Evolutionary conservation across 495 filamentous ascomycete genomes (phyloP).

Genomic region (Daldinia caldariorum): DNA sequence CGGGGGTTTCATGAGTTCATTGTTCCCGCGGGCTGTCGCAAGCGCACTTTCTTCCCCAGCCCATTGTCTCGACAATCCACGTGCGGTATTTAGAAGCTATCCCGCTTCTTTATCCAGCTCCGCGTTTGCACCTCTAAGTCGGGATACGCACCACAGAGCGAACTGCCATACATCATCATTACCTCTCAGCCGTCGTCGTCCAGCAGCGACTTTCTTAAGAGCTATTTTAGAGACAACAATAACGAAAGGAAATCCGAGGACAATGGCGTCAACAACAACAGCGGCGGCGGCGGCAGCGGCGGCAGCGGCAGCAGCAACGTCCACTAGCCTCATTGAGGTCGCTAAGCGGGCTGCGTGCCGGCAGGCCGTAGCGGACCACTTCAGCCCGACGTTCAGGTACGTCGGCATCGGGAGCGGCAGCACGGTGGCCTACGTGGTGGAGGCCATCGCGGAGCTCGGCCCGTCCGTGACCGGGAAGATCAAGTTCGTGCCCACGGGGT

Average conservation of each 20-base stretch:
- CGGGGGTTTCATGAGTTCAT: conserved; percentile 34
- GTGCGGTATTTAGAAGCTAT: conserved; percentile 41
- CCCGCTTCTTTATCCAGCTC: conserved; percentile 9
- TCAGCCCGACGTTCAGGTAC: conserved; percentile 72
- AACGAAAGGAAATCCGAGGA: neutral
- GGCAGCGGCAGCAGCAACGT: neutral
- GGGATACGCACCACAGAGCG: neutral
- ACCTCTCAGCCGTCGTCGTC: neutral
- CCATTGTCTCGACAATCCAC: conserved; percentile 23
- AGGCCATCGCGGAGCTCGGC: conserved; percentile 82
- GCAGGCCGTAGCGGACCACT: conserved; percentile 86
- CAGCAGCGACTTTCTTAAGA: conserved; percentile 13
- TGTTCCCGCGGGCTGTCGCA: conserved; percentile 26
- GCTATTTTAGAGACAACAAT: neutral
- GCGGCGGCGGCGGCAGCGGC: neutral
- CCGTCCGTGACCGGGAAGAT: conserved; percentile 68
- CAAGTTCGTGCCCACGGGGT: conserved; percentile 90
- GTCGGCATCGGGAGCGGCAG: conserved; percentile 94
- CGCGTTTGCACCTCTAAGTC: neutral
- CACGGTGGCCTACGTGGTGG: conserved; percentile 94
- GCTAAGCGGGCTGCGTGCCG: conserved; percentile 87
- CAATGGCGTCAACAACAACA: conserved; percentile 30
- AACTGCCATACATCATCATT: conserved; percentile 23
- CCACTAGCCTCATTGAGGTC: conserved; percentile 67
- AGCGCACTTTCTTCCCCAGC: conserved; percentile 21